Evolutionary conservation across 257 asterid genomes (phyloP), one percentile per base, ranked within the genome.

Genomic region (Gynochthodes officinalis): DNA sequence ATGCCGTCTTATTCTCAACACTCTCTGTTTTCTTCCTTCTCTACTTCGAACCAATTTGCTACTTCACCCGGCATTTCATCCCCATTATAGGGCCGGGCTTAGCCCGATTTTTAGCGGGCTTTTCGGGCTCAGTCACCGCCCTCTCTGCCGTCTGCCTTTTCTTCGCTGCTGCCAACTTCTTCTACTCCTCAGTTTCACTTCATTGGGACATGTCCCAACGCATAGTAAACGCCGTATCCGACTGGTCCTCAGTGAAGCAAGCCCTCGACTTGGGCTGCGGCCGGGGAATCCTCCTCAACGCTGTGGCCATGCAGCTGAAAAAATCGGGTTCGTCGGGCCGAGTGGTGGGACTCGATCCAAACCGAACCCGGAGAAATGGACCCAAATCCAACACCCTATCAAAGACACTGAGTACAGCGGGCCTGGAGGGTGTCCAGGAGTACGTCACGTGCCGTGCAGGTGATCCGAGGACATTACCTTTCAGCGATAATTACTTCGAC

Each of bases 191-290:
- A 35, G 96, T 90, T 40, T 74, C 92, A 1, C 92, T 93, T 49
- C 96, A 87, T 70, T 93, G 97, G 97, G 96, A 90, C 42, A 89
- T 93, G 96, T 86, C 98, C 2, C 98, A 93, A 79, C 85, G 98
- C 21, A 90, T 93, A 69, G 98, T 88, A 73, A 86, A 90, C 79
- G 72, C 89, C 58, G 89, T 93, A 15, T 70, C 86, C 16, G 97
- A 90, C 80, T 93, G 98, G 98, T 93, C 98, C 48, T 67, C 89
- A 73, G 97, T 93, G 66, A 85, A 85, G 78, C 88, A 86, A 73
- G 97, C 97, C 58, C 92, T 93, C 43, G 98, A 93, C 85, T 83
- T 93, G 21, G 98, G 98, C 25, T 93, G 98, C 78, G 97, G 97
- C 79, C 89, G 97, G 4, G 98, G 98, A 57, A 86, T 93, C 64